A percentile compares a stretch with the other conserved stretches of the same genome.
Conservation (phyloP, 768 basidiomycete species). For the Phallus indusiatus region DNA sequence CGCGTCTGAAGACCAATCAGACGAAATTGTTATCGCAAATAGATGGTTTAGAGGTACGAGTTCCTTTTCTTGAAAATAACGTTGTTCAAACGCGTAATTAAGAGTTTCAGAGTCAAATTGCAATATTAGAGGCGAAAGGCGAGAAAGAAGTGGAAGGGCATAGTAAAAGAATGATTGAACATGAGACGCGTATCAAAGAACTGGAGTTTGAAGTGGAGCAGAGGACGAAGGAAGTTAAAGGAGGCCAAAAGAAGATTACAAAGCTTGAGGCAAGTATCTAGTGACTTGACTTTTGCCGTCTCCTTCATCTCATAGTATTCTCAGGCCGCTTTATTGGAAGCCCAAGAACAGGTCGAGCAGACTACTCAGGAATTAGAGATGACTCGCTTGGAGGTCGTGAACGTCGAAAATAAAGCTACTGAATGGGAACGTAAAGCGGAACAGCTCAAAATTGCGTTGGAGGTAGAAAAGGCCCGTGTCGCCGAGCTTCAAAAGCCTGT, state of each 20-base stretch:
- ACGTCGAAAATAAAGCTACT: conserved; percentile 13
- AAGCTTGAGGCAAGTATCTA: conserved; percentile 40
- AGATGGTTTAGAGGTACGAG: conserved; percentile 35
- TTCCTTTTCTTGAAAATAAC: conserved; percentile 27
- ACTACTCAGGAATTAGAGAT: conserved; percentile 25
- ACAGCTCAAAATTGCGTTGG: conserved; percentile 36
- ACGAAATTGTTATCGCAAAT: conserved; percentile 47
- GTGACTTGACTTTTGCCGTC: neutral
- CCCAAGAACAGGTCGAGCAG: conserved; percentile 27
- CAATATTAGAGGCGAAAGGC: conserved; percentile 53
- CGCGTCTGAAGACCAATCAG: conserved; percentile 58
- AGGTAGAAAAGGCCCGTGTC: conserved; percentile 22
- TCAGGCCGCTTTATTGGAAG: conserved; percentile 31
- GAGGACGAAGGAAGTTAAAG: conserved; percentile 17
- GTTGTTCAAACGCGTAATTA: conserved; percentile 50
- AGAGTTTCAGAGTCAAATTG: conserved; percentile 56
- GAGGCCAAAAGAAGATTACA: conserved; percentile 29
- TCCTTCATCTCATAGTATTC: neutral
- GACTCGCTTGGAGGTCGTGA: conserved; percentile 10
- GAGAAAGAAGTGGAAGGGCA: conserved; percentile 46
- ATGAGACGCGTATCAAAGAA: conserved; percentile 46
- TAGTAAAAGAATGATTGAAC: conserved; percentile 43
- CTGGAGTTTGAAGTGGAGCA: conserved; percentile 29
- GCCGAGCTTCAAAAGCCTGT: conserved; percentile 19
- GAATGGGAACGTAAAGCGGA: conserved; percentile 30